Conservation (phyloP, 1,284 basidiomycete genomes). For the Rhodofomes roseus region DNA sequence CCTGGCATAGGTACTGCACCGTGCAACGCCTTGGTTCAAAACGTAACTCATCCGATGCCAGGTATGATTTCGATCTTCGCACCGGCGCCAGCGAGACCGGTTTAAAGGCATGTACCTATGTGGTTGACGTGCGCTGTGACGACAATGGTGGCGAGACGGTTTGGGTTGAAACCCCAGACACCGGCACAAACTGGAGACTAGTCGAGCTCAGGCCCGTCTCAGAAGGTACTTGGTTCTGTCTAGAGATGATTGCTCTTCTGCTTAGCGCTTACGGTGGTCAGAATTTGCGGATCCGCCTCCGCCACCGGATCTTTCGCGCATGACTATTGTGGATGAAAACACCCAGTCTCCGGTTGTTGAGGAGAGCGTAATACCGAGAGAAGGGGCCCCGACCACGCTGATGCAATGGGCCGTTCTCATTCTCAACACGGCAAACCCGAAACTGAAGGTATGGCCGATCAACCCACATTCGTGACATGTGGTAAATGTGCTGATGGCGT, state of each 20-base stretch:
- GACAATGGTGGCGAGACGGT: slow-evolving; percentile 46
- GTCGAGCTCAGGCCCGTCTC: slow-evolving; percentile 79
- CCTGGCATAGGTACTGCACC: slow-evolving; percentile 68
- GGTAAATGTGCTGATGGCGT: slow-evolving; percentile 5
- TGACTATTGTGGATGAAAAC: slow-evolving; percentile 16
- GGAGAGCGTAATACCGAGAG: slow-evolving; percentile 45
- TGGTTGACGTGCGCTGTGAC: slow-evolving; percentile 50
- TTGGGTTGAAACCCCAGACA: slow-evolving; percentile 63
- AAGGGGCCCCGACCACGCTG: slow-evolving; percentile 54
- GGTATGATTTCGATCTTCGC: slow-evolving; percentile 71
- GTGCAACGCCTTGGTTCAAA: neutral
- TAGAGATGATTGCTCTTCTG: neutral
- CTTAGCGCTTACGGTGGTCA: slow-evolving; percentile 20
- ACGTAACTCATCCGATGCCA: slow-evolving; percentile 24
- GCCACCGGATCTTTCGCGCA: slow-evolving; percentile 26
- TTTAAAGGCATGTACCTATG: slow-evolving; percentile 75
- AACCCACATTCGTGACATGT: neutral
- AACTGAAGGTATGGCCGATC: slow-evolving; percentile 48
- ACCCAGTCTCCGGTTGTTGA: slow-evolving; percentile 7
- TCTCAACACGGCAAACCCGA: slow-evolving; percentile 67
- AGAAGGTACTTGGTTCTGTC: slow-evolving; percentile 50
- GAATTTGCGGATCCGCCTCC: slow-evolving; percentile 73
- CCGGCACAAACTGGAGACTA: slow-evolving; percentile 59
- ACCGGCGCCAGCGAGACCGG: slow-evolving; percentile 79
- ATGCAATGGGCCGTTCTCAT: slow-evolving; percentile 77